Base-by-base conservation (phyloP, 768 basidiomycete genomes). In the Austroboletus festivus region DNA sequence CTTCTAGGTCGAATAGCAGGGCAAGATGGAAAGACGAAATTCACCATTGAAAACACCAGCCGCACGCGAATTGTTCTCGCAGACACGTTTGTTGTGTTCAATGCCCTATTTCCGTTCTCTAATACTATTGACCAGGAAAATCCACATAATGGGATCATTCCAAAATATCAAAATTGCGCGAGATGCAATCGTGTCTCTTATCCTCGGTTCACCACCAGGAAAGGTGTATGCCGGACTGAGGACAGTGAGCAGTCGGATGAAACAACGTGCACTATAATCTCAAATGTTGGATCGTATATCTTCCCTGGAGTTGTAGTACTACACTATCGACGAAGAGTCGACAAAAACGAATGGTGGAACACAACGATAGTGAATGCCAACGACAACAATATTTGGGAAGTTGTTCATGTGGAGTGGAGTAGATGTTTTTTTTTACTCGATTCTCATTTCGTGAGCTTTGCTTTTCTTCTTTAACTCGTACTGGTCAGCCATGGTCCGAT, bases 121-220 rank as follows among this genome's bases (percentile, higher is more conserved):
- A 18, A 63, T 31, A 18, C 18, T 23, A 18, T 53, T 19, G 52
- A 53, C 6, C 60, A 96, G 94, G 23, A 94, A 96, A 80, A 96
- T 99, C 33, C 94, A 97, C 59, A 97, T 99, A 58, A 85, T 99
- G 68, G 96, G 96, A 20, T 95, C 94, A 15, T 97, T 96, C 73
- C 91, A 94, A 74, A 96, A 96, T 63, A 98, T 99, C 76, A 96
- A 95, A 70, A 81, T 98, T 49, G 96, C 96, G 0, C 80, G 94
- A 48, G 95, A 97, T 68, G 93, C 96, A 6, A 85, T 99, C 53
- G 94, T 96, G 22, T 93, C 91, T 13, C 80, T 96, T 18, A 97
- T 97, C 56, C 77, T 97, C 15, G 94, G 94, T 26, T 94, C 93
- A 13, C 94, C 94, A 0, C 94, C 94, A 42, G 94, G 94, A 44